Evolutionary conservation across 371 early-diverging fungal species (phyloP).

Genomic region (Rhizopus delemar): DNA sequence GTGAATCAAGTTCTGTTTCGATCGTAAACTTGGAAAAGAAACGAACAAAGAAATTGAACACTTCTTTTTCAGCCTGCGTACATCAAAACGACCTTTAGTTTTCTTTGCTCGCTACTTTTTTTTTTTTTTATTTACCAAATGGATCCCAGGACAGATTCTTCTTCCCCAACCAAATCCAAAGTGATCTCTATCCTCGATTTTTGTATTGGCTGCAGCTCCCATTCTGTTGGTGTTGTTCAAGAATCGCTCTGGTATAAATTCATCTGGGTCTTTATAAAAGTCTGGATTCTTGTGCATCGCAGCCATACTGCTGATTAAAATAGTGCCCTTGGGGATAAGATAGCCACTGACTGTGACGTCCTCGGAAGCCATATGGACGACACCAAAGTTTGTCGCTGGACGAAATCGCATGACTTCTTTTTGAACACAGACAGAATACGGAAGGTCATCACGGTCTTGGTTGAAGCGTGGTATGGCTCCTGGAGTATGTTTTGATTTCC

Average conservation of each 20-base stretch:
- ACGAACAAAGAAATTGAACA: slow-evolving; percentile 14
- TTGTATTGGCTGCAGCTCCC: slow-evolving; percentile 18
- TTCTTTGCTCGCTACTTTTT: background rate
- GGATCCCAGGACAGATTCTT: slow-evolving; percentile 22
- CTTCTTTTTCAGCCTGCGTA: slow-evolving; percentile 13
- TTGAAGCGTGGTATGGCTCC: slow-evolving; percentile 3
- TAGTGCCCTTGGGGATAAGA: slow-evolving; percentile 14
- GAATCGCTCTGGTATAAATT: slow-evolving; percentile 23
- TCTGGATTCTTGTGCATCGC: slow-evolving; percentile 17
- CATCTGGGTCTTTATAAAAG: slow-evolving; percentile 7
- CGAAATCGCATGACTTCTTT: slow-evolving; percentile 21
- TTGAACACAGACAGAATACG: slow-evolving; percentile 10
- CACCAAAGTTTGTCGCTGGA: slow-evolving; percentile 11
- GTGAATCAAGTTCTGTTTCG: slow-evolving; percentile 1
- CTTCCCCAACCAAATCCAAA: slow-evolving; percentile 31
- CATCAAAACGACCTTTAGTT: background rate
- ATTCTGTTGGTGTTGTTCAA: slow-evolving; percentile 13
- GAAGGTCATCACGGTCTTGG: slow-evolving; percentile 8
- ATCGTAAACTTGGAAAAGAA: slow-evolving; percentile 9
- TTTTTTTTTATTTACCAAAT: slow-evolving; percentile 3
- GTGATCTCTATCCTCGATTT: slow-evolving; percentile 16
- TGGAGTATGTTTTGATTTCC: background rate
- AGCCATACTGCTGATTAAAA: slow-evolving; percentile 14
- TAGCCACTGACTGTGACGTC: slow-evolving; percentile 19
- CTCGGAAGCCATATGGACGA: slow-evolving; percentile 9